Evolutionary conservation across 2,329 filamentous ascomycete genomes (phyloP).

Genomic region (Neophaeococcomyces mojaviensis): DNA sequence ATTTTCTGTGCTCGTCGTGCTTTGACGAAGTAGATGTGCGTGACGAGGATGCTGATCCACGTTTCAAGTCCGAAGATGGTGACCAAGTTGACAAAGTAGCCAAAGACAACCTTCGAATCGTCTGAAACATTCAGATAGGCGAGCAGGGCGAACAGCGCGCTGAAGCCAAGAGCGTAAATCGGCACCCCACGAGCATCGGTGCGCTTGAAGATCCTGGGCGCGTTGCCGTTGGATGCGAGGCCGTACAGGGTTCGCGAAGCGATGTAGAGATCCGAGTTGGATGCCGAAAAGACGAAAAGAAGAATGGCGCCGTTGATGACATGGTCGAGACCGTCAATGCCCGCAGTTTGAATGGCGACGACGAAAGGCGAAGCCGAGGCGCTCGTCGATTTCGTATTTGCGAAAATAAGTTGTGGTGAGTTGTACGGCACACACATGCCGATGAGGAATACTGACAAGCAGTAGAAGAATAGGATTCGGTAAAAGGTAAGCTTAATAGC

Average conservation of each 20-base stretch:
- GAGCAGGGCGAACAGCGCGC: slow-evolving; percentile 55
- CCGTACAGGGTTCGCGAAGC: slow-evolving; percentile 56
- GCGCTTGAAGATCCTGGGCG: slow-evolving; percentile 62
- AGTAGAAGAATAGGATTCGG: slow-evolving; percentile 75
- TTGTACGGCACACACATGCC: slow-evolving; percentile 73
- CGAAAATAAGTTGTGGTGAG: slow-evolving; percentile 53
- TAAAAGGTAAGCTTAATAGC: slow-evolving; percentile 76
- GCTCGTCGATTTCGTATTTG: slow-evolving; percentile 34
- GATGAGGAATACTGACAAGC: slow-evolving; percentile 63
- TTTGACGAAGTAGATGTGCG: slow-evolving; percentile 59
- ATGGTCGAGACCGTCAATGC: slow-evolving; percentile 47
- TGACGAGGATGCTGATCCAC: slow-evolving; percentile 61
- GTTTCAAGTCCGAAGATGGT: slow-evolving; percentile 59
- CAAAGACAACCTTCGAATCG: slow-evolving; percentile 51
- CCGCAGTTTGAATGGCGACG: slow-evolving; percentile 53
- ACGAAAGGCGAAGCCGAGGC: slow-evolving; percentile 57
- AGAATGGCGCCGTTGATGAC: slow-evolving; percentile 52
- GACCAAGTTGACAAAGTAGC: slow-evolving; percentile 60
- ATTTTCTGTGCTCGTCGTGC: slow-evolving; percentile 56
- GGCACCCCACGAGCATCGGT: slow-evolving; percentile 68
- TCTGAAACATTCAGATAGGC: slow-evolving; percentile 60
- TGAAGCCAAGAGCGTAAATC: slow-evolving; percentile 55
- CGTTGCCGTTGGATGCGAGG: slow-evolving; percentile 63
- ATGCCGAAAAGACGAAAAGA: slow-evolving; percentile 51
- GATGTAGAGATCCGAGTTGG: slow-evolving; percentile 51